Evolutionary conservation across 2,329 filamentous ascomycete genomes (phyloP).

Genomic region (Phyllosticta capitalensis): DNA sequence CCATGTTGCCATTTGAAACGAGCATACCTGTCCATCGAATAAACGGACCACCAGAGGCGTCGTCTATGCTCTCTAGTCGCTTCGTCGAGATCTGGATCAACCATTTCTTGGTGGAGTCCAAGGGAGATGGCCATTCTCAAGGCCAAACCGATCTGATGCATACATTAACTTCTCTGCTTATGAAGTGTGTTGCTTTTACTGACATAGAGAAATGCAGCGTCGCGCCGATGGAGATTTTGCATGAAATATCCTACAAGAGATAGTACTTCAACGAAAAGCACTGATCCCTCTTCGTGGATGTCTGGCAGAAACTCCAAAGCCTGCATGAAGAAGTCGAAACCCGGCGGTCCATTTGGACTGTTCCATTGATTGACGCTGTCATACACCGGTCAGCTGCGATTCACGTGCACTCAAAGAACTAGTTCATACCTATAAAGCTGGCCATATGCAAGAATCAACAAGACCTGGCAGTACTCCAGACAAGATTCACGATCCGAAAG

Average conservation of each 20-base stretch:
- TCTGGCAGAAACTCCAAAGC: conserved; percentile 45
- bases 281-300: conserved; percentile 45
- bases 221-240: conserved; percentile 47
- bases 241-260: conserved; percentile 48
- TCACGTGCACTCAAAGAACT: neutral
- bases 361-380: conserved; percentile 47
- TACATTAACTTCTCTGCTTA: neutral
- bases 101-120: conserved; percentile 46
- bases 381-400: neutral
- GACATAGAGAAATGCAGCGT: conserved; percentile 46
- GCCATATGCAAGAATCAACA: conserved; percentile 46
- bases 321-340: conserved; percentile 46
- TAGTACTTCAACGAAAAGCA: conserved; percentile 46
- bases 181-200: neutral
- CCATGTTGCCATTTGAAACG: neutral
- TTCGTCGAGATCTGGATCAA: conserved; percentile 30
- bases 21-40: conserved; percentile 38
- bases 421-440: conserved; percentile 36
- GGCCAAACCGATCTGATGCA: conserved; percentile 26
- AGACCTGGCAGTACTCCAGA: conserved; percentile 42
- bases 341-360: conserved; percentile 43
- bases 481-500: conserved; percentile 38
- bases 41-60: conserved; percentile 48
- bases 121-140: conserved; percentile 49
- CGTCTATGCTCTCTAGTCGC: conserved; percentile 40